phyloP scores from a whole-genome alignment of 31 red algal species.

The Endocladia muricata region DNA sequence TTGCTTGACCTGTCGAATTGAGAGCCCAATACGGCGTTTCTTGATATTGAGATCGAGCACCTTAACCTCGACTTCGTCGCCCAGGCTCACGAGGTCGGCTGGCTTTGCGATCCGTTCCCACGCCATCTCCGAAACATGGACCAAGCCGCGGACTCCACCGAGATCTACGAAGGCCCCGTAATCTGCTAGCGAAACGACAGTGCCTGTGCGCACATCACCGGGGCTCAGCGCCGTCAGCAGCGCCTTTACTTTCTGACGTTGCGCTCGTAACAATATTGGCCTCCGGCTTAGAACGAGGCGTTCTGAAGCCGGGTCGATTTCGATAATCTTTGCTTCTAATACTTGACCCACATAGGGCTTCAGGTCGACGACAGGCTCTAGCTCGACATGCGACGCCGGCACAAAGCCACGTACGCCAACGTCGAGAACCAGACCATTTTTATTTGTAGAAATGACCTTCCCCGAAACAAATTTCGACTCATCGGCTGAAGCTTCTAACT shows the following conservation, averaged over 20 bases:
- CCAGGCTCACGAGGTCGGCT: not conserved
- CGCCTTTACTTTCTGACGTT: not conserved
- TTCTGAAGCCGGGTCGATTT: not conserved
- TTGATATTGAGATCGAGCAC: not conserved
- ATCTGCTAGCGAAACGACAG: not conserved
- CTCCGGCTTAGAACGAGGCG: not conserved
- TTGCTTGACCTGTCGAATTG: not conserved
- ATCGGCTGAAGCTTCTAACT: too few relatives aligned
- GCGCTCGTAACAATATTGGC: not conserved
- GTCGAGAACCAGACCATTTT: not conserved
- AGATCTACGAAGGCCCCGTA: constrained; percentile 11
- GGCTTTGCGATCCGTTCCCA: not conserved
- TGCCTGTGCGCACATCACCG: not conserved
- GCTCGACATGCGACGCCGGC: not conserved
- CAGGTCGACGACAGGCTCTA: not conserved
- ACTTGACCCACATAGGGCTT: not conserved
- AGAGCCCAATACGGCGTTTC: not conserved
- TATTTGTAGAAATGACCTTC: too few relatives aligned
- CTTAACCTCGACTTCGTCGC: constrained; percentile 1
- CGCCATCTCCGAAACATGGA: not conserved
- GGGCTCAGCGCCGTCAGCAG: not conserved
- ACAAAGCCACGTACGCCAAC: not conserved
- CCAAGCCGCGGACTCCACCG: not conserved
- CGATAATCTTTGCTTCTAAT: not conserved
- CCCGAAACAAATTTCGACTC: too few relatives aligned